These are phyloP conservation scores for Pulveroboletus sp. DNA, from an alignment of 768 basidiomycete species.

Conservation along the genomic window DNA sequence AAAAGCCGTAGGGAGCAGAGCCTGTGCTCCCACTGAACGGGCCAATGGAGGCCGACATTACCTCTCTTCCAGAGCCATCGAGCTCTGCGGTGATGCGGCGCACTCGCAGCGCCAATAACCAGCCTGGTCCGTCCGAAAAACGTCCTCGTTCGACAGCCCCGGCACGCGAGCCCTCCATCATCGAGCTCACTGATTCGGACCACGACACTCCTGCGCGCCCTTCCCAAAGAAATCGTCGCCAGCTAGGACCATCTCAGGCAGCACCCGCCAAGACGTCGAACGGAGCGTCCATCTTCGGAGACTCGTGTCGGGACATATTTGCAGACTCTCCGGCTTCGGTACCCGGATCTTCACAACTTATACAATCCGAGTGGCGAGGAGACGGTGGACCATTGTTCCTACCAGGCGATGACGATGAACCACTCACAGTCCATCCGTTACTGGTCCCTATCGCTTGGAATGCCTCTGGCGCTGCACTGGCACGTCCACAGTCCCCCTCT, in stretches of 20 bases:
- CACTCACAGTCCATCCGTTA: background rate
- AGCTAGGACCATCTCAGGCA: conserved; percentile 2
- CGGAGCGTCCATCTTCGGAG: conserved; percentile 5
- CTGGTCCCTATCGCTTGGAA: background rate
- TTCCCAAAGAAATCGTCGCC: background rate
- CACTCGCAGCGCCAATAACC: conserved; percentile 19
- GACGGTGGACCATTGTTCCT: conserved; percentile 32
- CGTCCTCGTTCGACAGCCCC: conserved; percentile 1
- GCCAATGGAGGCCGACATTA: conserved; percentile 23
- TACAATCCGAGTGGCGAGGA: background rate
- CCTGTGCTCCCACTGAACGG: background rate
- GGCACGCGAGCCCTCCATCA: conserved; percentile 19
- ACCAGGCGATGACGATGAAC: conserved; percentile 36
- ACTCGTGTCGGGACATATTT: conserved; percentile 11
- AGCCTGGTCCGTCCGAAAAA: conserved; percentile 17
- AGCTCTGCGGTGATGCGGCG: conserved; percentile 6
- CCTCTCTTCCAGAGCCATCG: conserved; percentile 25
- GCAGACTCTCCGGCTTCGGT: conserved; percentile 2
- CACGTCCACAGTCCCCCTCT: background rate
- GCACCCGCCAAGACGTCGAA: conserved; percentile 4
- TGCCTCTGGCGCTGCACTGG: background rate
- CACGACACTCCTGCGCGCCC: conserved; percentile 25
- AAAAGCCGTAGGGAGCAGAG: background rate
- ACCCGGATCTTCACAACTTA: conserved; percentile 13
- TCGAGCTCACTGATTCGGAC: conserved; percentile 53